phyloP scores from a whole-genome alignment of 2,329 filamentous ascomycete species.

The Cladosporium oxysporum region DNA sequence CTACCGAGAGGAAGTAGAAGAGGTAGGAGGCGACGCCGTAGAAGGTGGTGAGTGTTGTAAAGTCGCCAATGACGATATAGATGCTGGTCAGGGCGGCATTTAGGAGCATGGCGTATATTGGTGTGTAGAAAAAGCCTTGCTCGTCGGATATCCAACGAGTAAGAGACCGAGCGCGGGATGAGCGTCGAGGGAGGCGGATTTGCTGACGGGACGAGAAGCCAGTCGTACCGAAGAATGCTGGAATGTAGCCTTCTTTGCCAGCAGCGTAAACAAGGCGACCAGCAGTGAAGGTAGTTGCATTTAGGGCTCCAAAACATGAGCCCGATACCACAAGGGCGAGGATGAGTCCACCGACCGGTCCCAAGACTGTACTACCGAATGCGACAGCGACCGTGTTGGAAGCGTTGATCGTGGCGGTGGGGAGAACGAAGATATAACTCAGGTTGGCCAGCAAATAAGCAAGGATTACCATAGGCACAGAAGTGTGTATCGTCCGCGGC shows the following conservation, averaged over 20 bases:
- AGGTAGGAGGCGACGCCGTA: slow-evolving; percentile 97
- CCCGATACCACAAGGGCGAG: slow-evolving; percentile 87
- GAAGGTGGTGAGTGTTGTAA: slow-evolving; percentile 88
- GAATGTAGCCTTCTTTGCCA: slow-evolving; percentile 92
- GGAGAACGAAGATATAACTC: slow-evolving; percentile 91
- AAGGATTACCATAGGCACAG: slow-evolving; percentile 89
- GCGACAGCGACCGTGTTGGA: slow-evolving; percentile 95
- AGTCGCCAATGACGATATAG: slow-evolving; percentile 87
- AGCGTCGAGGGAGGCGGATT: slow-evolving; percentile 45
- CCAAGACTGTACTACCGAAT: slow-evolving; percentile 89
- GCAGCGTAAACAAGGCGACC: slow-evolving; percentile 91
- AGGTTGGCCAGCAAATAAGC: slow-evolving; percentile 90
- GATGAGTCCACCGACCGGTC: slow-evolving; percentile 75
- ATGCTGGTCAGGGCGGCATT: slow-evolving; percentile 72
- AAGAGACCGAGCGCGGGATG: slow-evolving; percentile 58
- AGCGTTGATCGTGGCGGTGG: slow-evolving; percentile 74
- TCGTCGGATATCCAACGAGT: slow-evolving; percentile 72
- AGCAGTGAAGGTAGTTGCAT: slow-evolving; percentile 90
- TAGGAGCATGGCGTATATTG: slow-evolving; percentile 85
- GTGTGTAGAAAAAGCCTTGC: slow-evolving; percentile 84
- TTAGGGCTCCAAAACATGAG: slow-evolving; percentile 91
- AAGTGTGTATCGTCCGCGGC: slow-evolving; percentile 91
- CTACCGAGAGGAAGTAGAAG: slow-evolving; percentile 94
- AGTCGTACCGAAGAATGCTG: slow-evolving; percentile 77
- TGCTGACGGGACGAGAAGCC: slow-evolving; percentile 58